Conservation (phyloP, 495 filamentous ascomycete species). For the Apodospora peruviana region DNA sequence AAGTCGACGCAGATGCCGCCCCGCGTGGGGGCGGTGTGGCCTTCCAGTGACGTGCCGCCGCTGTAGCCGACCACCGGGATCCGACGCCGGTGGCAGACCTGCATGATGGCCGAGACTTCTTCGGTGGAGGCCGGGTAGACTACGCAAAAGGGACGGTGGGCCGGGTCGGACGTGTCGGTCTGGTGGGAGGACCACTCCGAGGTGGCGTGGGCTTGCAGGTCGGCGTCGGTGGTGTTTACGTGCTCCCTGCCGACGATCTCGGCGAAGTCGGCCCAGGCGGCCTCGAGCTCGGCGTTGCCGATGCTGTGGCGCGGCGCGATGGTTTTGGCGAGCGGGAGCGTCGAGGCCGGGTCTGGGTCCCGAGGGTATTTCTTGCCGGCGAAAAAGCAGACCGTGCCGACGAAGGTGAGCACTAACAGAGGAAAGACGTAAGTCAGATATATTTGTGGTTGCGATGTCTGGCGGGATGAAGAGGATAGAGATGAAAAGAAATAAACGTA, state of each 20-base stretch:
- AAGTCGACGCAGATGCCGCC: slow-evolving; percentile 79
- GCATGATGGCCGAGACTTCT: slow-evolving; percentile 68
- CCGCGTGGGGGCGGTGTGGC: slow-evolving; percentile 68
- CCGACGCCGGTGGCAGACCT: slow-evolving; percentile 61
- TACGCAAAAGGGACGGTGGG: slow-evolving; percentile 51
- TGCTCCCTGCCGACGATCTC: slow-evolving; percentile 78
- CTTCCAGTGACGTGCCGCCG: slow-evolving; percentile 75
- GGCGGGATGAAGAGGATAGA: not conserved
- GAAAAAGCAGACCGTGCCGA: slow-evolving; percentile 62
- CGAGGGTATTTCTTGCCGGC: slow-evolving; percentile 59
- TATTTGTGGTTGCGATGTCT: not conserved
- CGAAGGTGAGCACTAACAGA: slow-evolving; percentile 48
- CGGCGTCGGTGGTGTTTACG: slow-evolving; percentile 66
- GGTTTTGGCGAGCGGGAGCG: slow-evolving; percentile 58
- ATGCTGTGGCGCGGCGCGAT: slow-evolving; percentile 63
- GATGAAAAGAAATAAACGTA: slow-evolving; percentile 25
- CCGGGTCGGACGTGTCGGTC: slow-evolving; percentile 38
- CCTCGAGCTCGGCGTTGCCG: slow-evolving; percentile 71
- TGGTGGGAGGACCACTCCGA: slow-evolving; percentile 88
- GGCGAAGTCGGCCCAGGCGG: slow-evolving; percentile 89
- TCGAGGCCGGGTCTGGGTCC: slow-evolving; percentile 61
- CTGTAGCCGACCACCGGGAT: slow-evolving; percentile 74
- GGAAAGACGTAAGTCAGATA: slow-evolving; percentile 3
- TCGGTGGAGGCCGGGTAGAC: slow-evolving; percentile 62
- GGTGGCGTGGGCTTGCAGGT: slow-evolving; percentile 67